Evolutionary conservation across 306 rosid species (phyloP).

Genomic region (Acacia melanoxylon): DNA sequence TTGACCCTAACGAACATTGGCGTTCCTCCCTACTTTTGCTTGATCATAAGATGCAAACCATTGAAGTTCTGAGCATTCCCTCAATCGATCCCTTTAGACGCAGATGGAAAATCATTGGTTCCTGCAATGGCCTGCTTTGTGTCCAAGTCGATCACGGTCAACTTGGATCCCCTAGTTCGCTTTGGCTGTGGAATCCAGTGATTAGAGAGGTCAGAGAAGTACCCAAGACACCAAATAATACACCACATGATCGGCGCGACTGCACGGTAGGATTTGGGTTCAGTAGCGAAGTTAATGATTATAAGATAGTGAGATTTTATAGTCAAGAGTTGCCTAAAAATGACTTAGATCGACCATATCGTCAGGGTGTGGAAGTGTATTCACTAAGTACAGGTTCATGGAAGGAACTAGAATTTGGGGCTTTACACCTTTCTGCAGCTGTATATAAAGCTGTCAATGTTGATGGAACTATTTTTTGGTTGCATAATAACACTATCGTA

Average conservation of each 20-base stretch:
- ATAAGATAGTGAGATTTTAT: neutral
- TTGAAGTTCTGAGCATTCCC: neutral
- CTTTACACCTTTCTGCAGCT: neutral
- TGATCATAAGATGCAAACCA: neutral
- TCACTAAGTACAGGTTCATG: neutral
- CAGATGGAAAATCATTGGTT: neutral
- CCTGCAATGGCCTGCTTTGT: neutral
- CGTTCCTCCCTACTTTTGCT: neutral
- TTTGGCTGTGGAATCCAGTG: neutral
- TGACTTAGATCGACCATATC: too few species aligned
- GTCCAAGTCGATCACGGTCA: fast-evolving
- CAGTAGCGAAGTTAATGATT: neutral
- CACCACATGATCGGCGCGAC: neutral
- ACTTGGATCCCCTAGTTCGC: too few species aligned
- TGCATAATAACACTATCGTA: fast-evolving
- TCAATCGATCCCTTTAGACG: neutral
- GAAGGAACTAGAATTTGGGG: neutral
- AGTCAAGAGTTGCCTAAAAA: neutral
- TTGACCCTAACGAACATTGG: too few species aligned
- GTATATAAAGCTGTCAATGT: neutral
- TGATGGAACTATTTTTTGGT: neutral
- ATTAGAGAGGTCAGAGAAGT: neutral
- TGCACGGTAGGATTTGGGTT: neutral
- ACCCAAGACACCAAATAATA: neutral
- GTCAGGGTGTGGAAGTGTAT: neutral